A percentile compares a stretch with the other conserved stretches of the same genome.
Evolutionary conservation across 148 eudicot genomes (phyloP).

Genomic region (Amaranthus palmeri): DNA sequence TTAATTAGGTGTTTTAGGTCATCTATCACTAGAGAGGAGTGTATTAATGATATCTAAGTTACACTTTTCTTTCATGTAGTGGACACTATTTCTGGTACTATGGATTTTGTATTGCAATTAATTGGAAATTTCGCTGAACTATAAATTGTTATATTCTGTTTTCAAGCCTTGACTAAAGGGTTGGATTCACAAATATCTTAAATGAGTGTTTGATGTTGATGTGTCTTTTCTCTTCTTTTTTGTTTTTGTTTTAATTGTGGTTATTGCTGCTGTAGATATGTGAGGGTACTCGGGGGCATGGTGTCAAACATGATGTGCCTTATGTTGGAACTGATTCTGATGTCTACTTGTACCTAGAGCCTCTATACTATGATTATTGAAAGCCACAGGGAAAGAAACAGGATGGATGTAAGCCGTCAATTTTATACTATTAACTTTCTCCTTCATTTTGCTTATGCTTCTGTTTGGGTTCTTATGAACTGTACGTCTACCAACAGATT

Average conservation of each 20-base stretch:
- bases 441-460: not conserved
- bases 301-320: too few relatives aligned
- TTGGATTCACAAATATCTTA: not conserved
- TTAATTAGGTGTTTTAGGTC: too few relatives aligned
- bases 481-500: slow-evolving; percentile 39
- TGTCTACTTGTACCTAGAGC: slow-evolving; percentile 83
- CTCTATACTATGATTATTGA: slow-evolving; percentile 85
- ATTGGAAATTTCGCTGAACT: too few relatives aligned
- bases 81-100: too few relatives aligned
- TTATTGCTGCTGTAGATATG: slow-evolving; percentile 48
- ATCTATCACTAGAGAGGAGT: too few relatives aligned
- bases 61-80: too few relatives aligned
- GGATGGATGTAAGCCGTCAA: slow-evolving; percentile 62
- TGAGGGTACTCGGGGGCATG: slow-evolving; percentile 82
- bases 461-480: not conserved
- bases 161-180: too few relatives aligned
- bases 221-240: not conserved
- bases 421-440: not conserved
- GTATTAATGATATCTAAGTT: too few relatives aligned
- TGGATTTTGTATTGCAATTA: too few relatives aligned
- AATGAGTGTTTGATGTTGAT: not conserved
- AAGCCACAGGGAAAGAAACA: slow-evolving; percentile 57
- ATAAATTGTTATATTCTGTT: too few relatives aligned
- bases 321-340: slow-evolving; percentile 89
- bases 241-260: not conserved